A percentile compares a stretch with the other conserved stretches of the same genome.
Evolutionary conservation across 2,329 filamentous ascomycete species (phyloP).

Genomic region (Cercospora beticola): DNA sequence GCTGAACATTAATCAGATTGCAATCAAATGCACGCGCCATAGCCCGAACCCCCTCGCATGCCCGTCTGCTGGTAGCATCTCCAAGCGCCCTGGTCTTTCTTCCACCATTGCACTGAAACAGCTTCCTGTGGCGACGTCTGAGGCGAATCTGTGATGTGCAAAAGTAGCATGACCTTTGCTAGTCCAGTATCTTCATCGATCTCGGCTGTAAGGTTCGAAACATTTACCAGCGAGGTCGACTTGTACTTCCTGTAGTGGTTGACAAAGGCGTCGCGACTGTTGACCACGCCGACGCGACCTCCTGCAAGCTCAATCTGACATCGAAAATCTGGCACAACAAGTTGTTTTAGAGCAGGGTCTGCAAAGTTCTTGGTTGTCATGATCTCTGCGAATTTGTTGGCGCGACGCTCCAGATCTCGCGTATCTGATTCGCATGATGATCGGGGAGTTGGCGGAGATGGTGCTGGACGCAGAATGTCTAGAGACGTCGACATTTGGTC

Average conservation of each 20-base stretch:
- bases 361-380: slow-evolving; percentile 6
- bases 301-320: slow-evolving; percentile 10
- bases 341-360: slow-evolving; percentile 6
- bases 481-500: slow-evolving; percentile 19
- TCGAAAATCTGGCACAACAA: slow-evolving; percentile 13
- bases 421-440: not conserved
- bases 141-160: slow-evolving; percentile 6
- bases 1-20: not conserved
- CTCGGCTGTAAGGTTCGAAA: slow-evolving; percentile 13
- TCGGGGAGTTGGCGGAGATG: slow-evolving; percentile 6
- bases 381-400: slow-evolving; percentile 6
- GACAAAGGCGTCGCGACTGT: slow-evolving; percentile 5
- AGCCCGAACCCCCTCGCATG: slow-evolving; percentile 16
- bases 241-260: slow-evolving; percentile 8
- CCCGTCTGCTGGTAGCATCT: slow-evolving; percentile 20
- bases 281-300: not conserved
- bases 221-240: slow-evolving; percentile 1
- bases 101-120: slow-evolving; percentile 19
- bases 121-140: slow-evolving; percentile 6
- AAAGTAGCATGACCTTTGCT: slow-evolving; percentile 20
- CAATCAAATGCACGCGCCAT: slow-evolving; percentile 12
- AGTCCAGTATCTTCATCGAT: slow-evolving; percentile 16
- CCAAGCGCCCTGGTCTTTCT: slow-evolving; percentile 15
- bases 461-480: slow-evolving; percentile 20
- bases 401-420: slow-evolving; percentile 8